Percentiles rank a stretch among this genome's conserved stretches.
These are phyloP conservation scores for Vitis riparia DNA, from an alignment of 164 flowering plant genomes.

Conservation along the genomic window DNA sequence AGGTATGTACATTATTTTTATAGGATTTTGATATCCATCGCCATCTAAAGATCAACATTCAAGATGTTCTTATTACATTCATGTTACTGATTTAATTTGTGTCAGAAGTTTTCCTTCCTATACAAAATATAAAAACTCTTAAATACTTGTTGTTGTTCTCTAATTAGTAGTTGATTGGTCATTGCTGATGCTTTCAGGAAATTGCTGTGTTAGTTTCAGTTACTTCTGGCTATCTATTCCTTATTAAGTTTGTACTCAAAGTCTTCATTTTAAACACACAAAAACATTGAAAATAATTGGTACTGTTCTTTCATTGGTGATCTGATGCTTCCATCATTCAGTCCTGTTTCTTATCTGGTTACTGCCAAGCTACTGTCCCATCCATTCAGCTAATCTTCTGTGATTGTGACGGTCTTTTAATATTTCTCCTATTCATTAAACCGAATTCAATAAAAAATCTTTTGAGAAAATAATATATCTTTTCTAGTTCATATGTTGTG, in stretches of 20 bases:
- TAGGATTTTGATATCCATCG: not conserved
- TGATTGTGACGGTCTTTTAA: not conserved
- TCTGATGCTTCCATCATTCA: not conserved
- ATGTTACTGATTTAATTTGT: not conserved
- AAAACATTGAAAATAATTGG: not conserved
- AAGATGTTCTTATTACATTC: not conserved
- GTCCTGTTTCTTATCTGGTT: not conserved
- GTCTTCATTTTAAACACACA: not conserved
- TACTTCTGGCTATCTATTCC: not conserved
- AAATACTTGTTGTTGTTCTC: not conserved
- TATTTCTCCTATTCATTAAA: not conserved
- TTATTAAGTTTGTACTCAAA: not conserved
- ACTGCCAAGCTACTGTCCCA: not conserved
- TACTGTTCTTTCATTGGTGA: not conserved
- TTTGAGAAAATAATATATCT: not conserved
- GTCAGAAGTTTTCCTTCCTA: not conserved
- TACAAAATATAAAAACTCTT: not conserved
- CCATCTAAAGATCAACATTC: not conserved
- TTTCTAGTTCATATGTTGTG: not conserved
- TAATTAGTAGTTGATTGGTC: not conserved
- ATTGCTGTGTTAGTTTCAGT: not conserved
- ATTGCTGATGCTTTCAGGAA: not conserved
- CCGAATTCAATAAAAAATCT: not conserved
- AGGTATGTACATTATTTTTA: conserved; percentile 42
- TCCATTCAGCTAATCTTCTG: not conserved